Evolutionary conservation across 208 protist species (phyloP).

Genomic region (Crithidia expoeki): DNA sequence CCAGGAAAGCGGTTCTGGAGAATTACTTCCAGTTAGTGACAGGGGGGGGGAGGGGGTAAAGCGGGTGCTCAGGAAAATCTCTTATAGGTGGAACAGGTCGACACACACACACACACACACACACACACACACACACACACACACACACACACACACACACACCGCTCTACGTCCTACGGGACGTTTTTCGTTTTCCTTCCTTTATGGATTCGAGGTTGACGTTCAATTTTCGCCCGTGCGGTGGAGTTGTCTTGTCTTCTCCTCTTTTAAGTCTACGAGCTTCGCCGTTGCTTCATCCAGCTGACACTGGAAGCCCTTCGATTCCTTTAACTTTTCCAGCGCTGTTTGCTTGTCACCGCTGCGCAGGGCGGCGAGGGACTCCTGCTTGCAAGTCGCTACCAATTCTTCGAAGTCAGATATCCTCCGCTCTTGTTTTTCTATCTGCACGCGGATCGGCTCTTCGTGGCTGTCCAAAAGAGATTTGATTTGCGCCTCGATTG

Average conservation of each 20-base stretch:
- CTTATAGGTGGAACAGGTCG: background rate
- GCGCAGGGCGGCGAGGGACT: constrained; percentile 32
- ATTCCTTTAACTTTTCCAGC: constrained; percentile 40
- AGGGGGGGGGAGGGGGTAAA: no score
- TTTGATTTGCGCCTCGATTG: constrained; percentile 32
- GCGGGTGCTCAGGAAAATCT: background rate
- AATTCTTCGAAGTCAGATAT: constrained; percentile 32
- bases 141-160: constrained; percentile 3
- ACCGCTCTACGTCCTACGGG: background rate
- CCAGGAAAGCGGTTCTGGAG: no score
- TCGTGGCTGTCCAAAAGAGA: constrained; percentile 26
- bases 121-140: background rate
- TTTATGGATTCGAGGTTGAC: no score
- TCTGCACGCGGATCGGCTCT: constrained; percentile 33
- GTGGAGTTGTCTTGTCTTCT: constrained; percentile 23
- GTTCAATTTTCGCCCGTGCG: constrained; percentile 15
- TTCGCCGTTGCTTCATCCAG: constrained; percentile 27
- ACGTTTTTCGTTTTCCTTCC: background rate
- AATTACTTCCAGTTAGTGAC: no score
- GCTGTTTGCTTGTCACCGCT: constrained; percentile 41
- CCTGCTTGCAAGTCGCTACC: constrained; percentile 39
- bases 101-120: background rate
- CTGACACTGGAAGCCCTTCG: constrained; percentile 40
- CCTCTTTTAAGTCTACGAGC: constrained; percentile 17
- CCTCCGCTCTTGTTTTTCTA: constrained; percentile 28